phyloP scores from a whole-genome alignment of 345 rosid species.

The Punica granatum region DNA sequence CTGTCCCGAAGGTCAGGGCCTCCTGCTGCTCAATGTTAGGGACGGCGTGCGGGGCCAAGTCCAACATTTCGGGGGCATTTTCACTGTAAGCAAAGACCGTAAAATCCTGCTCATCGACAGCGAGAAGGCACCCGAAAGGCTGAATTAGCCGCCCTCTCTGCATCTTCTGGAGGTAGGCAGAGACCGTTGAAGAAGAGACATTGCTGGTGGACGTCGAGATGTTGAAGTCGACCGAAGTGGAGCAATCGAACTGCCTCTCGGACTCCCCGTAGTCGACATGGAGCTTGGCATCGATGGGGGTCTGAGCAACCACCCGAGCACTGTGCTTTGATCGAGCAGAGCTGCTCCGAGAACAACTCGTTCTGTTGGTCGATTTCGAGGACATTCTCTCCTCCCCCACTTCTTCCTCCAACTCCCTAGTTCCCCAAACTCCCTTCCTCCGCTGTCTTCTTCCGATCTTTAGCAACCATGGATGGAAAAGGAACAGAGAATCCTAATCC shows the following conservation, averaged over 20 bases:
- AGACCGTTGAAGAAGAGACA: conserved; percentile 49
- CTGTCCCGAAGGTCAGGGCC: conserved; percentile 50
- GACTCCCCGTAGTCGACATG: conserved; percentile 61
- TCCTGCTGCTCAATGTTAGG: conserved; percentile 68
- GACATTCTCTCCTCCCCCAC: conserved; percentile 35
- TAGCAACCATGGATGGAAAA: conserved; percentile 7
- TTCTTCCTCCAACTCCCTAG: conserved; percentile 7
- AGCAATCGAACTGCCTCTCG: conserved; percentile 50
- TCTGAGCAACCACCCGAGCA: conserved; percentile 50
- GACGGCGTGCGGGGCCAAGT: conserved; percentile 61
- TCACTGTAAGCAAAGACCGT: conserved; percentile 60
- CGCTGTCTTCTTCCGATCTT: neutral
- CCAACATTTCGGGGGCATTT: conserved; percentile 73
- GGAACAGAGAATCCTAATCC: conserved; percentile 6
- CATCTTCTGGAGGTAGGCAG: conserved; percentile 70
- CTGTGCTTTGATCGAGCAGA: conserved; percentile 45
- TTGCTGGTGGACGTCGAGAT: conserved; percentile 46
- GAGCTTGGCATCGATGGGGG: conserved; percentile 67
- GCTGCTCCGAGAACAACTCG: conserved; percentile 38
- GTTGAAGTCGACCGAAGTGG: conserved; percentile 51
- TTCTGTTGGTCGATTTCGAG: conserved; percentile 38
- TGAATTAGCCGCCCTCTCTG: conserved; percentile 71
- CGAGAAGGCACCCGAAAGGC: conserved; percentile 75
- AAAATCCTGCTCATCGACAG: conserved; percentile 54
- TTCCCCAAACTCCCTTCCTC: conserved; percentile 8